Base-by-base conservation (phyloP, 2,329 filamentous ascomycete genomes). In the Setomelanomma holmii region DNA sequence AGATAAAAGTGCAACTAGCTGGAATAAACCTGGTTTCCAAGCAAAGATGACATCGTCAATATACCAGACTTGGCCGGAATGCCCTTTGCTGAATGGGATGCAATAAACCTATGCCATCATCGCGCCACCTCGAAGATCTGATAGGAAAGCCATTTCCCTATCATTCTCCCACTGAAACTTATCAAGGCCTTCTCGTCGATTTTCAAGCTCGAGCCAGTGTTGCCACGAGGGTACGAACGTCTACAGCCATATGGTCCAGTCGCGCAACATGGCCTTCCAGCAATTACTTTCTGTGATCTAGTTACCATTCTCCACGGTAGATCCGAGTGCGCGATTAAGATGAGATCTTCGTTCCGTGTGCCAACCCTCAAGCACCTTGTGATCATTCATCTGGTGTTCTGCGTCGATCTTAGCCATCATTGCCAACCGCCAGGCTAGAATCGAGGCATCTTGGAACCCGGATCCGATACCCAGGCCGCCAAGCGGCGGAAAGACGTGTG, bases 401-500 rank as follows among this genome's bases (percentile, higher is more conserved):
- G 5, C 14, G 27, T 30, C 14, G 27, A 30, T 30, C n/a, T 30
- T 8, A 14, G 27, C 14, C 2, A 20, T 1, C 3, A 49, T 16
- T 11, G 38, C 19, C 7, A 49, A 38, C 16, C 46, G 23, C 46
- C 46, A 49, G 5, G 46, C 38, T 1, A 54, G 45, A 0, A 19
- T n/a, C 3, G 40, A 14, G 4, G 55, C 55, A 27, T 58, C 55
- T 1, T 53, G 43, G 16, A 58, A 23, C 4, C 55, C 53, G n/a
- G 7, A 23, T 21, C 44, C 49, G 4, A 58, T 58, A 10, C 55
- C 55, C 27, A 56, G 53, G 12, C 24, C 55, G 1, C 45, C 55
- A 38, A 56, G 56, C 3, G 55, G 55, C 1, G 53, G 55, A 23
- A 58, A 56, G 5, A 56, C 53, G 16, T 58, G 55, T 6, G 55